A percentile compares a stretch with the other conserved stretches of the same genome.
These are phyloP conservation scores for Dichomitus squalens DNA, from an alignment of 1,284 basidiomycete species.

Conservation along the genomic window DNA sequence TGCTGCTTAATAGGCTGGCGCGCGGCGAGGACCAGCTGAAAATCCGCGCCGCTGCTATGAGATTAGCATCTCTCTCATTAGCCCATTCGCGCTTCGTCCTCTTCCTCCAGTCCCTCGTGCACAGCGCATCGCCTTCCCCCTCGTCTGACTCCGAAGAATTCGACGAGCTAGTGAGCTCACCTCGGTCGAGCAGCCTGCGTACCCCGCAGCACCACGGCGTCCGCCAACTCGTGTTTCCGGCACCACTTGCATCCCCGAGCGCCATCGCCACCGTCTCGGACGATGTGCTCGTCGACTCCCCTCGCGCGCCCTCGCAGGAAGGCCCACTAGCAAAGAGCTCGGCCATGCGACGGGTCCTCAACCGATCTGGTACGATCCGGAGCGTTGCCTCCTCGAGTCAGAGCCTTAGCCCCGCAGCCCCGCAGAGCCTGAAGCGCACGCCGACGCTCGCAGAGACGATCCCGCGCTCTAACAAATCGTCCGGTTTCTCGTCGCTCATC, in stretches of 20 bases:
- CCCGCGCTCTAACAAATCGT: conserved; percentile 8
- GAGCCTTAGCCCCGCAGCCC: background rate
- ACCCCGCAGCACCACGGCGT: conserved; percentile 33
- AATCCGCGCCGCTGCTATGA: conserved; percentile 40
- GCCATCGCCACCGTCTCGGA: conserved; percentile 7
- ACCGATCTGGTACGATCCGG: conserved; percentile 17
- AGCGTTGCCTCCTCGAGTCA: conserved; percentile 2
- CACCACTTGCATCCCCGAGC: conserved; percentile 50
- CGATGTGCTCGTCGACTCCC: conserved; percentile 6
- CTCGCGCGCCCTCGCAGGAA: background rate
- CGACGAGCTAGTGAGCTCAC: conserved; percentile 33
- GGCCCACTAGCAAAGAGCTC: background rate
- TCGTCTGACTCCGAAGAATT: conserved; percentile 36
- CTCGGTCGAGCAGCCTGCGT: conserved; percentile 28
- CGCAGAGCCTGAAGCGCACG: conserved; percentile 12
- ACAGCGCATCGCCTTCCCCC: conserved; percentile 51
- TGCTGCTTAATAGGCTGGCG: conserved; percentile 42
- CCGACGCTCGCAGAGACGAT: conserved; percentile 17
- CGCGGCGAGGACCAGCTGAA: conserved; percentile 35
- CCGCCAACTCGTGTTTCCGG: conserved; percentile 69
- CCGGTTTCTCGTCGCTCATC: conserved; percentile 33
- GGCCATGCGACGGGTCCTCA: conserved; percentile 9
- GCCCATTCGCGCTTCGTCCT: conserved; percentile 76
- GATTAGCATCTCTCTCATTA: conserved; percentile 50
- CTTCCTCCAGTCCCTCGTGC: conserved; percentile 68